Evolutionary conservation across 306 rosid genomes (phyloP).

Genomic region (Inga laurina): DNA sequence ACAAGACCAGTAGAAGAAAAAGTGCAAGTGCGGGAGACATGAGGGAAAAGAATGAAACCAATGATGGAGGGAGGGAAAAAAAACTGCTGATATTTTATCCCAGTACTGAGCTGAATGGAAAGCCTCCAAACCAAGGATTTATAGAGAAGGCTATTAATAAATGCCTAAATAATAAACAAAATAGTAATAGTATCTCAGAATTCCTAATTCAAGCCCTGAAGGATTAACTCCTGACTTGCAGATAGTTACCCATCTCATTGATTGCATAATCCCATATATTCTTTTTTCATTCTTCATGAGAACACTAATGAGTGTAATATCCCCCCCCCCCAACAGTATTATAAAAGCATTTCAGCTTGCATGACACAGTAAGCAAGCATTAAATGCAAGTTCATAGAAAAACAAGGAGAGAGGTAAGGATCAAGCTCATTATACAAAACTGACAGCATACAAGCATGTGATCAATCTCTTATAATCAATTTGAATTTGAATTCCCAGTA

Average conservation of each 20-base stretch:
- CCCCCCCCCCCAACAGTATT: neutral
- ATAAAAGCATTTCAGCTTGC: conserved; percentile 1
- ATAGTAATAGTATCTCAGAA: neutral
- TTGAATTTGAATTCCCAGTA: conserved; percentile 18
- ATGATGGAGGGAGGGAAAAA: neutral
- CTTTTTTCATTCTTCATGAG: neutral
- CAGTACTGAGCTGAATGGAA: neutral
- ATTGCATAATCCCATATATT: neutral
- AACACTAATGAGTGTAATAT: neutral
- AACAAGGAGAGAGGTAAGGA: neutral
- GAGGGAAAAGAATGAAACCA: neutral
- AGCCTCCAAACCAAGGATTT: neutral
- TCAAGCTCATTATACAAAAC: conserved; percentile 19
- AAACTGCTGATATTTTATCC: neutral
- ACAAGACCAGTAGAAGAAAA: neutral
- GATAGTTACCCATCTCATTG: neutral
- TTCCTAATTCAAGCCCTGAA: neutral
- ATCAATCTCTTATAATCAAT: neutral
- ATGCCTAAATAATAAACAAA: neutral
- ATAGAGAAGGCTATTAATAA: neutral
- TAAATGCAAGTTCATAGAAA: neutral
- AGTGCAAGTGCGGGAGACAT: neutral
- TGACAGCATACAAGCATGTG: conserved; percentile 13
- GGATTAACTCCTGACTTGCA: neutral
- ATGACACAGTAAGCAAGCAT: neutral